Conservation (phyloP, 768 basidiomycete genomes). For the Boletus rubroflammeus region DNA sequence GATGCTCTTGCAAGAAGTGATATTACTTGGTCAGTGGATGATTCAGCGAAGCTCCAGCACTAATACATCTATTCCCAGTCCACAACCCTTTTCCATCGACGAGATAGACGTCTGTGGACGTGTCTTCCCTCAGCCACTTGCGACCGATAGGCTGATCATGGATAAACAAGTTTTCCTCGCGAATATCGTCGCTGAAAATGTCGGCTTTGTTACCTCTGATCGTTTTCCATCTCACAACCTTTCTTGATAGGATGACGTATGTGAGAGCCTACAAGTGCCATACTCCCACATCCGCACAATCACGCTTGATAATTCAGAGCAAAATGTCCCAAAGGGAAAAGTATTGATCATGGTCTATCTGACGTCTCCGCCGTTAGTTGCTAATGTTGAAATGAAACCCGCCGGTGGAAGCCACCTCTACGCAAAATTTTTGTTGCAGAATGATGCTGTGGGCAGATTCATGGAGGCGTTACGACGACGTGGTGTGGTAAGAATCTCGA, state of each 20-base stretch:
- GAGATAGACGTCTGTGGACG: constrained; percentile 37
- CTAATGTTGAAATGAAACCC: constrained; percentile 22
- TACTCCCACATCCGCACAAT: constrained; percentile 35
- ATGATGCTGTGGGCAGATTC: constrained; percentile 36
- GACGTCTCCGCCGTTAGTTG: constrained; percentile 40
- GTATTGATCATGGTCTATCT: constrained; percentile 31
- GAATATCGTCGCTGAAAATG: constrained; percentile 38
- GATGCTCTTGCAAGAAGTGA: constrained; percentile 45
- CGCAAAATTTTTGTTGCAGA: constrained; percentile 40
- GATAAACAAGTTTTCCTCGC: constrained; percentile 50
- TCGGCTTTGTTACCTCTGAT: neutral
- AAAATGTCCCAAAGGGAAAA: constrained; percentile 16
- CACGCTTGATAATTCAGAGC: constrained; percentile 24
- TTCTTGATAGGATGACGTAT: constrained; percentile 40
- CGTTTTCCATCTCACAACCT: constrained; percentile 1
- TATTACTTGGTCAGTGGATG: constrained; percentile 44
- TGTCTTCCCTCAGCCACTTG: constrained; percentile 34
- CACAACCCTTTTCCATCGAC: constrained; percentile 53
- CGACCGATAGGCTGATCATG: constrained; percentile 46
- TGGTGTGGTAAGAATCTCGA: constrained; percentile 40
- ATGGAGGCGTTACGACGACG: constrained; percentile 40
- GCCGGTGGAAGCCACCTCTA: constrained; percentile 19
- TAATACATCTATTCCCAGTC: constrained; percentile 35
- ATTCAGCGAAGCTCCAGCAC: neutral
- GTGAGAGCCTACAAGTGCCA: constrained; percentile 49